Evolutionary conservation across 768 basidiomycete genomes (phyloP), one percentile per base, ranked within the genome.

Genomic region (Obba rivulosa): DNA sequence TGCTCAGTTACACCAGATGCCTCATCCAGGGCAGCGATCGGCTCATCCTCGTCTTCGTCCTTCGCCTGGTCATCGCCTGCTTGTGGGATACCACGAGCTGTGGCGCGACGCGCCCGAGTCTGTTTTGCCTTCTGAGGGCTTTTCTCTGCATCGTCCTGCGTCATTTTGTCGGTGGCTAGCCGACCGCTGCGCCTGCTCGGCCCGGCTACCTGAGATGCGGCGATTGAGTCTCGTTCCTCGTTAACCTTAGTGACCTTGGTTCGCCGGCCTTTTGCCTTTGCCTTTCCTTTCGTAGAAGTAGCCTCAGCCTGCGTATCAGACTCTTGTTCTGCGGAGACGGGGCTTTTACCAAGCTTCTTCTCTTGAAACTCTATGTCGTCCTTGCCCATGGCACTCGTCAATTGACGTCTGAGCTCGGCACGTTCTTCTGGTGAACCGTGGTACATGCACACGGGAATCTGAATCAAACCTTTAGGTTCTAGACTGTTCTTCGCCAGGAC

Each of bases 361-460:
- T 60, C 55, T 24, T 31, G 62, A 61, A 56, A 64, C 49, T 25
- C 65, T 57, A 54, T 46, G 44, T 62, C 55, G 0, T 50, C 51
- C 10, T 58, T 56, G 5, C 64, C 60, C 71, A 92, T 78, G 0
- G 75, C 68, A 2, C 81, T 86, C 2, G 13, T 13, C 28, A 31
- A 13, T 31, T 31, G 28, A 3, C 73, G 70, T 22, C 95, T 76
- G 17, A 97, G 66, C 45, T 87, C 82, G 0, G 85, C 86, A 20
- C 96, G 87, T 49, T 94, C 85, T 0, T 77, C 77, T 1, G 84
- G 89, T 0, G 77, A 73, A 3, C 96, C 96, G 54, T 97, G 90
- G 63, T 99, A 99, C 72, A 92, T 83, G 52, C 90, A 79, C 1
- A 92, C 82, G 5, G 92, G 87, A 36, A 93, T 88, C 85, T 91